A percentile compares a stretch with the other conserved stretches of the same genome.
Evolutionary conservation across 2,329 filamentous ascomycete species (phyloP).

Genomic region (Pseudonectria foliicola): DNA sequence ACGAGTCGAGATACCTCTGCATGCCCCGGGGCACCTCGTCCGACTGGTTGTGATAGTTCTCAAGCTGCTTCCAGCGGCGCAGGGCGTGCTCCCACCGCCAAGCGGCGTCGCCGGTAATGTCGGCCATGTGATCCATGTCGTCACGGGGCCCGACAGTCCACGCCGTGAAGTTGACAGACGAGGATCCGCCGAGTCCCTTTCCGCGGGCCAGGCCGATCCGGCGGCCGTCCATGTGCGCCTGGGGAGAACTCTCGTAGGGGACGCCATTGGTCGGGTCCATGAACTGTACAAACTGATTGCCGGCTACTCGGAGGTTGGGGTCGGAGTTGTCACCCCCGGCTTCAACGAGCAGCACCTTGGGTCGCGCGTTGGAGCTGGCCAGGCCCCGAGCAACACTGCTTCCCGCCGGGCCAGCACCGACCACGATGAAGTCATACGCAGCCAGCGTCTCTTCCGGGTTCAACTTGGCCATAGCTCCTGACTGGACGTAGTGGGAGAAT

Average conservation of each 20-base stretch:
- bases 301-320: constrained; percentile 7
- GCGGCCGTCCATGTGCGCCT: constrained; percentile 7
- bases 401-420: constrained; percentile 11
- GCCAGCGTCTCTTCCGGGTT: too few species aligned
- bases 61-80: constrained; percentile 7
- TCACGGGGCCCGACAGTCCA: background rate
- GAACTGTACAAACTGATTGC: constrained; percentile 7
- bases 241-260: constrained; percentile 9
- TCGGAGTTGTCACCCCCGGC: constrained; percentile 11
- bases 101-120: constrained; percentile 6
- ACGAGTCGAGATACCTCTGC: constrained; percentile 8
- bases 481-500: too few species aligned
- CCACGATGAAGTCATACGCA: constrained; percentile 11
- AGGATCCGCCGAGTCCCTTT: constrained; percentile 9
- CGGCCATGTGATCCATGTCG: constrained; percentile 8
- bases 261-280: constrained; percentile 6
- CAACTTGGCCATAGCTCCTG: too few species aligned
- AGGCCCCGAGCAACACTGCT: constrained; percentile 8
- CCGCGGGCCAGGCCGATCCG: constrained; percentile 10
- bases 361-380: constrained; percentile 5
- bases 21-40: constrained; percentile 8
- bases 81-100: constrained; percentile 9
- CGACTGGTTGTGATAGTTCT: constrained; percentile 9
- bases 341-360: constrained; percentile 8
- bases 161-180: constrained; percentile 8